Evolutionary conservation across 257 asterid species (phyloP).

Genomic region (Anisodus acutangulus): DNA sequence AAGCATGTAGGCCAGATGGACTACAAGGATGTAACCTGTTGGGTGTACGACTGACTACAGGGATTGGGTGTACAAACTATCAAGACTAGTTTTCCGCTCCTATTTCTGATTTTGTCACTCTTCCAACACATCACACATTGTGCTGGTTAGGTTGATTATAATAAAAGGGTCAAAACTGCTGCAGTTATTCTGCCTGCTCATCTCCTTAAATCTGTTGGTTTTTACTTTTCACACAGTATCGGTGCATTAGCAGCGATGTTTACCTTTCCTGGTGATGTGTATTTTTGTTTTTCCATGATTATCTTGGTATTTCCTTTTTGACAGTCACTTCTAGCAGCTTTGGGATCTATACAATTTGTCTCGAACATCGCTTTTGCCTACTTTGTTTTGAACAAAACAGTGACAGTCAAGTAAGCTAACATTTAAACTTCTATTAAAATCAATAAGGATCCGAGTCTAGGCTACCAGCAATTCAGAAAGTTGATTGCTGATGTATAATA

Average conservation of each 20-base stretch:
- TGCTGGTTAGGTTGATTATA: background rate
- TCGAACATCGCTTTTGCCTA: conserved; percentile 91
- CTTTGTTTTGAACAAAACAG: conserved; percentile 82
- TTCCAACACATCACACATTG: background rate
- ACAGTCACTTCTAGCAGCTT: conserved; percentile 98
- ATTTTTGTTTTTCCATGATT: conserved; percentile 26
- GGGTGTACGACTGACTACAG: background rate
- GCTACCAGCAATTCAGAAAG: conserved; percentile 10
- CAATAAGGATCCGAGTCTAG: background rate
- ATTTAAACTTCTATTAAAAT: conserved; percentile 1
- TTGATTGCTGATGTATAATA: conserved; percentile 20
- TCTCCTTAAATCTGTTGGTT: conserved; percentile 15
- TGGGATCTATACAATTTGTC: conserved; percentile 94
- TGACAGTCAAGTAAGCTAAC: conserved; percentile 69
- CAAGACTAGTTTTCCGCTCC: background rate
- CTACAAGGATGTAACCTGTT: background rate
- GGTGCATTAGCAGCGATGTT: conserved; percentile 9
- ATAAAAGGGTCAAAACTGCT: conserved; percentile 19
- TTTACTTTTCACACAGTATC: background rate
- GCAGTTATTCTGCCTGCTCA: background rate
- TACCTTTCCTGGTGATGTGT: conserved; percentile 8
- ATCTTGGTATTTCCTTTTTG: conserved; percentile 35
- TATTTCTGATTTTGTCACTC: conserved; percentile 8
- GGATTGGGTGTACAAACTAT: conserved; percentile 16
- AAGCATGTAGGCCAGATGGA: conserved; percentile 11